Conservation (phyloP, 1,284 basidiomycete species). For the Puccinia triticina region DNA sequence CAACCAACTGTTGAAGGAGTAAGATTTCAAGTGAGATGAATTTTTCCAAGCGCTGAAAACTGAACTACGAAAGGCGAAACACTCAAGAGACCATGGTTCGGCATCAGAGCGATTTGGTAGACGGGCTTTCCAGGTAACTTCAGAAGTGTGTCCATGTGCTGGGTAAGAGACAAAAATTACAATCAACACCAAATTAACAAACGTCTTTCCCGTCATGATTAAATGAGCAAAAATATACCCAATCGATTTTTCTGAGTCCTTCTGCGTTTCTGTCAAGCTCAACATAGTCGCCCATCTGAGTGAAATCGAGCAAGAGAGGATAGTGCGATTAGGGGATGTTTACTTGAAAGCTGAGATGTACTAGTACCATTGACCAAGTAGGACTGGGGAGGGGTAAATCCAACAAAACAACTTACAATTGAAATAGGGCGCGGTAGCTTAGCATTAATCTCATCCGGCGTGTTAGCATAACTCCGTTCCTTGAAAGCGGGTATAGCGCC, state of each 20-base stretch:
- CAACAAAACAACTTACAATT: conserved; percentile 28
- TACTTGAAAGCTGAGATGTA: background rate
- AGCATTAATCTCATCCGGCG: conserved; percentile 40
- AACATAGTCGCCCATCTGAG: conserved; percentile 45
- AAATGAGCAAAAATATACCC: background rate
- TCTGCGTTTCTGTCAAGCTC: conserved; percentile 27
- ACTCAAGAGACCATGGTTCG: conserved; percentile 29
- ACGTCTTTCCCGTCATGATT: background rate
- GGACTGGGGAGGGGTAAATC: background rate
- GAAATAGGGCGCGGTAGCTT: conserved; percentile 46
- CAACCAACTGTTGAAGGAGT: background rate
- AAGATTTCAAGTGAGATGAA: background rate
- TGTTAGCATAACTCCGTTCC: conserved; percentile 41
- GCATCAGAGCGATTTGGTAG: conserved; percentile 46
- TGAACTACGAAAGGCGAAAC: conserved; percentile 34
- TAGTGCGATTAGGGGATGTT: background rate
- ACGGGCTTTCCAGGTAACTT: conserved; percentile 42
- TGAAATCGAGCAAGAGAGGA: background rate
- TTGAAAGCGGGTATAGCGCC: conserved; percentile 47
- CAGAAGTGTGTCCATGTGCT: conserved; percentile 34
- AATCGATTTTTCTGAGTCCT: conserved; percentile 40
- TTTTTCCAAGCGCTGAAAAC: background rate
- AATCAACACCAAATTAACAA: background rate
- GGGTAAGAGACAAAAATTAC: background rate
- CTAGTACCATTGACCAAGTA: background rate